Conservation (phyloP, 225 moss, liverwort and hornwort species). For the Sphagnum tenellum region DNA sequence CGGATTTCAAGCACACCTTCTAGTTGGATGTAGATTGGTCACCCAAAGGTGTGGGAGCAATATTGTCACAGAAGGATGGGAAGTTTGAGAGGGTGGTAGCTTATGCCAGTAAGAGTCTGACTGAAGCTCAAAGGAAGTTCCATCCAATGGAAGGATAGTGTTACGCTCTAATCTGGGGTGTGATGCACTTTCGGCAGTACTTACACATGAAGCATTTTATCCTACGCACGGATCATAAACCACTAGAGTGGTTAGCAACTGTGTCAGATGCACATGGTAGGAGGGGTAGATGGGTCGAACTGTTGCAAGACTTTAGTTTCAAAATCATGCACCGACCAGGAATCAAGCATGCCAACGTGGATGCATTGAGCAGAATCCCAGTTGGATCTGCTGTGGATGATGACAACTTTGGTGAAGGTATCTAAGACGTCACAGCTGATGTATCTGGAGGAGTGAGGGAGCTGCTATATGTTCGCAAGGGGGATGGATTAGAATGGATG, state of each 20-base stretch:
- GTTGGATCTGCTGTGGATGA: not conserved
- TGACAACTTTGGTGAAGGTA: not conserved
- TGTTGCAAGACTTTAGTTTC: not conserved
- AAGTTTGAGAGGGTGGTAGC: not conserved
- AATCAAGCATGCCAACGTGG: not conserved
- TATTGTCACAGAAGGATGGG: slow-evolving; percentile 1
- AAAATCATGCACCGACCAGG: not conserved
- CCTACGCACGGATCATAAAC: not conserved
- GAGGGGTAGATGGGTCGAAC: not conserved
- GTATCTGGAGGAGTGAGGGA: too few species aligned
- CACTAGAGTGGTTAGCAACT: not conserved
- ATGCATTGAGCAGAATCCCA: not conserved
- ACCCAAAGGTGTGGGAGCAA: not conserved
- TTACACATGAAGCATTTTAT: not conserved
- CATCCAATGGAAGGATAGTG: slow-evolving; percentile 1
- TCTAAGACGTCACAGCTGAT: not conserved
- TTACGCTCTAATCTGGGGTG: slow-evolving; percentile 3
- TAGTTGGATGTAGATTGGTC: slow-evolving; percentile 2
- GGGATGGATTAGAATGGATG: not conserved
- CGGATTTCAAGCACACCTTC: not conserved
- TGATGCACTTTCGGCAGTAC: not conserved
- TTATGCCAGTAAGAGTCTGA: slow-evolving; percentile 1
- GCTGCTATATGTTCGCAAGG: too few species aligned
- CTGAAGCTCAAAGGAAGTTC: not conserved
- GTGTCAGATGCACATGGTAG: not conserved